Base-by-base conservation (phyloP, 371 early-diverging fungal genomes). In the Saksenaea oblongispora region DNA sequence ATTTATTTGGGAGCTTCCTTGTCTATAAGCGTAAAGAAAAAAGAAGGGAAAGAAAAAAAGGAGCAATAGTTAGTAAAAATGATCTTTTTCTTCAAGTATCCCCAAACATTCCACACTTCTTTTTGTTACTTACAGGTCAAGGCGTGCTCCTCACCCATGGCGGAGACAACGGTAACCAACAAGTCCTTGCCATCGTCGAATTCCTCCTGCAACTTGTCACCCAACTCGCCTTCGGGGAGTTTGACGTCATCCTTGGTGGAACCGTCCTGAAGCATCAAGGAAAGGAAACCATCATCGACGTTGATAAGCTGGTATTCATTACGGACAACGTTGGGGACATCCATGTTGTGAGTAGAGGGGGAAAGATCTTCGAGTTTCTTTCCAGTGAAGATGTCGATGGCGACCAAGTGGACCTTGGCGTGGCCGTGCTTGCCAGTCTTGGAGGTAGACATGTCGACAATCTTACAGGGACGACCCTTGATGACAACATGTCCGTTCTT, bases 321-420 rank as follows among this genome's bases (percentile, higher is more conserved):
- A 83, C 96, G 94, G 72, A 26, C 63, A 72, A 98, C 93, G 86
- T 95, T 88, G 78, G 98, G 98, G 62, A 98, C 98, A 70, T 98
- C 94, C 96, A 98, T 96, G 92, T 98, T 98, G 92, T 98, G 98
- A 83, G 98, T 98, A 75, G 98, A 98, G 73, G 98, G 98, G 70
- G 95, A 97, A 74, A 98, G 80, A 86, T 98, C 98, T 86, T 95
- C 95, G 69, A 84, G 84, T 82, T 91, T 84, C 84, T 91, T 94
- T 80, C 88, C 89, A 71, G 95, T 98, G 90, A 98, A 98, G 86
- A 98, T 96, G 80, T 98, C 98, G 69, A 90, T 89, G 71, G 86
- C 98, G 56, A 93, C 91, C 83, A 97, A 82, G 87, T 98, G 89
- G 72, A 98, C 98, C 95, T 98, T 98, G 84, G 98, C 98, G 93